phyloP scores from a whole-genome alignment of 345 rosid species.

The Arabidopsis arenosa region DNA sequence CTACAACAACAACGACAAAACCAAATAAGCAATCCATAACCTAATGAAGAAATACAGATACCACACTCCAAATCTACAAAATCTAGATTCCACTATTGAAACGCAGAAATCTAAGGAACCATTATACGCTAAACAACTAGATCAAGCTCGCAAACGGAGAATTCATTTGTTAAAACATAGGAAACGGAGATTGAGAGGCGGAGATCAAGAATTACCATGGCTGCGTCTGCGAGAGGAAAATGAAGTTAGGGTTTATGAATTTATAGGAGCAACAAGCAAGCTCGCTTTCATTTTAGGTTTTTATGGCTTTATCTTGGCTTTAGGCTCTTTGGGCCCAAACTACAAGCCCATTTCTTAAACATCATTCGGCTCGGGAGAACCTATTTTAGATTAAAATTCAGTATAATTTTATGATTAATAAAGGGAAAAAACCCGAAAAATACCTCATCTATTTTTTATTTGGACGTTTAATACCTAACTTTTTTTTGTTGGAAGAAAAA shows the following conservation, averaged over 20 bases:
- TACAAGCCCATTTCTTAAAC: not conserved
- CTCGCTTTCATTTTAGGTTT: not conserved
- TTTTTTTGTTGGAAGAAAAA: too few species aligned
- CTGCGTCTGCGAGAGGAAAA: not conserved
- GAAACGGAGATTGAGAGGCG: not conserved
- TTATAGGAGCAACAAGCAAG: not conserved
- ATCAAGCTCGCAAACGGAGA: not conserved
- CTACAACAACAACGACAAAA: slow-evolving; percentile 48
- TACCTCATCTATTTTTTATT: too few species aligned
- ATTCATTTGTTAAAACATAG: not conserved
- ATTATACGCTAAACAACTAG: not conserved
- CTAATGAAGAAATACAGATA: not conserved
- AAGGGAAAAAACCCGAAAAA: too few species aligned
- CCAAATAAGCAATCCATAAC: not conserved
- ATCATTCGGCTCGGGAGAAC: not conserved
- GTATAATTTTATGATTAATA: too few species aligned
- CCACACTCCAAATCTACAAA: not conserved
- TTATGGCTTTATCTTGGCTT: not conserved
- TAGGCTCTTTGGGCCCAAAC: not conserved
- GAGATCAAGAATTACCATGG: not conserved
- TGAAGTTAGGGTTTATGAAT: slow-evolving; percentile 4
- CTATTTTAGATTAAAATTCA: too few species aligned
- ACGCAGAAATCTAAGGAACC: not conserved
- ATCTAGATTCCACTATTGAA: not conserved
- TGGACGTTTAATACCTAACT: too few species aligned